Base-by-base conservation (phyloP, 495 filamentous ascomycete species). In the Daldinia concentrica region DNA sequence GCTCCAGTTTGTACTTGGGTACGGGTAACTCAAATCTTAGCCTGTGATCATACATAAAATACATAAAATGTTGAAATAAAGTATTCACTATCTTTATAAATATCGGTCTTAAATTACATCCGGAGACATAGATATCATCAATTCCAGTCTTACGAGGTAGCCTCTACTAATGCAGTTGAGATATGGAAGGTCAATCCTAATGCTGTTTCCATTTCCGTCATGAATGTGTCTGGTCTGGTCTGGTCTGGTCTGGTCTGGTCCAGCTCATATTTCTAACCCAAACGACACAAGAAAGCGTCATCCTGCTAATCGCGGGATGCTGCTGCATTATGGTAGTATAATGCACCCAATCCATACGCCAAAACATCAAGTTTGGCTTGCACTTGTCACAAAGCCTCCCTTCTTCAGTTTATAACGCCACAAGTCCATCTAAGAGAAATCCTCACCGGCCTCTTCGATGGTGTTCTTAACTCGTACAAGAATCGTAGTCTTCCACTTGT, bases 401-500 rank as follows among this genome's bases (percentile, higher is more conserved):
- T 27, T 24, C 8, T 2, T 27, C 15, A 48, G 24, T 5, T 43
- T 50, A 52, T 22, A 45, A 32, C 36, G 12, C n/a, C 45, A 4
- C 22, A 26, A 15, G 9, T 36, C 60, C 15, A 9, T 60, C 76
- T 61, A 85, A 29, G 83, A 79, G 69, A 86, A 86, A 73, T 86
- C 83, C 63, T 84, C 83, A 64, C 95, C 93, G 4, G 85, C 89
- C 65, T 88, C 85, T 82, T 93, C 91, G 74, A 96, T 94, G 58
- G 82, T 85, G 74, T 89, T 89, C 88, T 97, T 97, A 74, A 97
- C 84, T 74, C 89, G 86, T 74, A 97, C 78, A 56, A 97, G 80
- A 39, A 97, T 85, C 39, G 91, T 93, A 62, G 91, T 96, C 90
- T 97, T 95, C 94, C 95, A 98, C 83, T 94, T 93, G 76, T 97